These are phyloP conservation scores for Diaporthe australafricana DNA, from an alignment of 2,329 filamentous ascomycete genomes.

Conservation along the genomic window DNA sequence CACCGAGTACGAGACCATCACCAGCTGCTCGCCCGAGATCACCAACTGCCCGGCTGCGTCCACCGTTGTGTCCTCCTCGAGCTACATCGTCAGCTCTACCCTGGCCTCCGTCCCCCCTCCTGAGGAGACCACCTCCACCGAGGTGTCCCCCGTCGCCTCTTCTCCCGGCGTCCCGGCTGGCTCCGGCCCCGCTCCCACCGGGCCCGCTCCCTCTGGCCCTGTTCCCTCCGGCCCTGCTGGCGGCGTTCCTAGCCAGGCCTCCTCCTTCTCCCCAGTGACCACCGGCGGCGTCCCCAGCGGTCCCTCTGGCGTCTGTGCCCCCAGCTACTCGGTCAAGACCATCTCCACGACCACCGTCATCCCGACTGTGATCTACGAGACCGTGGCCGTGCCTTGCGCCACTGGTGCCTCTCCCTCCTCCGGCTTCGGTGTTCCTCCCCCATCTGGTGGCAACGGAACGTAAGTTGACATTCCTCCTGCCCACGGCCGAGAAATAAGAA, in stretches of 20 bases:
- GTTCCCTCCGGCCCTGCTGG: slow-evolving; percentile 28
- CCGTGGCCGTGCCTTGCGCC: slow-evolving; percentile 56
- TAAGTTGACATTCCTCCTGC: slow-evolving; percentile 40
- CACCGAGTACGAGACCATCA: slow-evolving; percentile 71
- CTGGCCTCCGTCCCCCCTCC: slow-evolving; percentile 50
- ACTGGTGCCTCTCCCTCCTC: slow-evolving; percentile 44
- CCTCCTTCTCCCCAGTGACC: slow-evolving; percentile 36
- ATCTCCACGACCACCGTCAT: slow-evolving; percentile 69
- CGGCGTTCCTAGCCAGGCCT: slow-evolving; percentile 25
- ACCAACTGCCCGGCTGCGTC: slow-evolving; percentile 60
- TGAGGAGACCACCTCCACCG: slow-evolving; percentile 42
- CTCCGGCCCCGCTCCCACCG: slow-evolving; percentile 38
- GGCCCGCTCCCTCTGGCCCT: slow-evolving; percentile 35
- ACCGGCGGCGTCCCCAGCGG: slow-evolving; percentile 37
- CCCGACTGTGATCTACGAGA: slow-evolving; percentile 65
- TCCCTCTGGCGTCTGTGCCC: slow-evolving; percentile 45
- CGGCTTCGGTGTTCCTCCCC: slow-evolving; percentile 37
- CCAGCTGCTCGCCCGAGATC: slow-evolving; percentile 66
- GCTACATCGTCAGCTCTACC: slow-evolving; percentile 50
- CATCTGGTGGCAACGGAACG: slow-evolving; percentile 45
- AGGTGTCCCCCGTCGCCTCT: slow-evolving; percentile 41
- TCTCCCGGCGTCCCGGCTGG: slow-evolving; percentile 36
- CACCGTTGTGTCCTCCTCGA: slow-evolving; percentile 51
- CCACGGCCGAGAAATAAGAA: not conserved
- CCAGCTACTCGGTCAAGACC: slow-evolving; percentile 58